These are phyloP conservation scores for Gracilaria caudata DNA, from an alignment of 23 red algal genomes.

Conservation along the genomic window DNA sequence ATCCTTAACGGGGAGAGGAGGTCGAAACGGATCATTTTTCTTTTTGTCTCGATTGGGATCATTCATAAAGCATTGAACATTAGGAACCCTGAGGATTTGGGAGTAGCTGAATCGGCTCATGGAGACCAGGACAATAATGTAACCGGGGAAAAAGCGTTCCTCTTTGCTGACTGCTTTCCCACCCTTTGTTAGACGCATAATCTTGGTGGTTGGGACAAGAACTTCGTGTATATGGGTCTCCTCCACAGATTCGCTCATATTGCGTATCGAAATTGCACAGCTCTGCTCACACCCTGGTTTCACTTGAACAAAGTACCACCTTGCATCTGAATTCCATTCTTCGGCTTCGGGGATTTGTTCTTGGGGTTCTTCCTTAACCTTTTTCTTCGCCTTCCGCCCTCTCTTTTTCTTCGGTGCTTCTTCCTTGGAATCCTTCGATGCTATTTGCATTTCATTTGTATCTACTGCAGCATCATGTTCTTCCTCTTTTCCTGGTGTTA, in stretches of 20 bases:
- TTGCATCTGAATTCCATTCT: slow-evolving; percentile 47
- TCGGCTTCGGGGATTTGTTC: not conserved
- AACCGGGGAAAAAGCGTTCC: slow-evolving; percentile 83
- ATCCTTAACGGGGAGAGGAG: slow-evolving; percentile 68
- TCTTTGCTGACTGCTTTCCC: slow-evolving; percentile 70
- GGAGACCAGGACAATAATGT: slow-evolving; percentile 75
- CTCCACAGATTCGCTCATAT: slow-evolving; percentile 65
- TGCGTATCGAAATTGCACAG: slow-evolving; percentile 62
- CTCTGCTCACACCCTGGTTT: slow-evolving; percentile 79
- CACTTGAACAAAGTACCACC: slow-evolving; percentile 85
- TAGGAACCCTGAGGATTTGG: slow-evolving; percentile 61
- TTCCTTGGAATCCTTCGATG: slow-evolving; percentile 2
- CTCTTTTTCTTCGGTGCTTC: slow-evolving; percentile 11
- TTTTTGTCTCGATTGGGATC: slow-evolving; percentile 78
- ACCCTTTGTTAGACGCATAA: slow-evolving; percentile 72
- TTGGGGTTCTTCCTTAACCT: not conserved
- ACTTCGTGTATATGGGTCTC: slow-evolving; percentile 65
- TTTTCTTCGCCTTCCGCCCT: not conserved
- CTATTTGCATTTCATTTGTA: not conserved
- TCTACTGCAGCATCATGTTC: not conserved
- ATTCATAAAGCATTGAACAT: slow-evolving; percentile 83
- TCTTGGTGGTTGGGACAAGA: slow-evolving; percentile 73
- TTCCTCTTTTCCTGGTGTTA: not conserved
- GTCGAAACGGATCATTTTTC: slow-evolving; percentile 60
- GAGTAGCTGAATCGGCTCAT: slow-evolving; percentile 67